phyloP scores from a whole-genome alignment of 2,329 filamentous ascomycete genomes.

The Ceratocystis ficicola region DNA sequence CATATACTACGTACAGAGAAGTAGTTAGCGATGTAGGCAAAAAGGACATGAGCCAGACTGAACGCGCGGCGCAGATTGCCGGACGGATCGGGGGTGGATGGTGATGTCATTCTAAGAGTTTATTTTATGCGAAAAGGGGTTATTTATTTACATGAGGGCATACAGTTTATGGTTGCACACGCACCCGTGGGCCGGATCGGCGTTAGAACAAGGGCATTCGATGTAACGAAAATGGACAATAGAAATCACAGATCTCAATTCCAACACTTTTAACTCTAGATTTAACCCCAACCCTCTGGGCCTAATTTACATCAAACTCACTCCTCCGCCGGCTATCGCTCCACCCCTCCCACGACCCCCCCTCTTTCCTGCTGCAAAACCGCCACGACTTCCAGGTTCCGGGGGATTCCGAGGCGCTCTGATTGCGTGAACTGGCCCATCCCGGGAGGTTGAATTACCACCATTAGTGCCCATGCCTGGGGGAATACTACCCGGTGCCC shows the following conservation, averaged over 20 bases:
- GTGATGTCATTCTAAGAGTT: slow-evolving; percentile 37
- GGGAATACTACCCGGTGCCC: background rate
- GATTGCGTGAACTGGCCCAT: slow-evolving; percentile 56
- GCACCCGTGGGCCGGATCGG: background rate
- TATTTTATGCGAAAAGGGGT: background rate
- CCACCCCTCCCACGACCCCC: background rate
- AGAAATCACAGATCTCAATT: background rate
- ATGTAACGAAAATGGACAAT: background rate
- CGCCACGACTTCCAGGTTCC: slow-evolving; percentile 61
- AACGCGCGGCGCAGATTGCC: slow-evolving; percentile 76
- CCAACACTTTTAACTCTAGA: background rate
- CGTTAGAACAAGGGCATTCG: background rate
- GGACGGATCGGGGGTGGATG: slow-evolving; percentile 88
- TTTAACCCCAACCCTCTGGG: background rate
- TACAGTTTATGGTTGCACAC: background rate
- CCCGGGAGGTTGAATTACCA: slow-evolving; percentile 41
- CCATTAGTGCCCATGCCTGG: slow-evolving; percentile 27
- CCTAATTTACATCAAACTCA: slow-evolving; percentile 11
- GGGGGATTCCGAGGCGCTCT: slow-evolving; percentile 61
- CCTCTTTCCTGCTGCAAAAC: slow-evolving; percentile 43
- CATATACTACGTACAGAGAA: slow-evolving; percentile 77
- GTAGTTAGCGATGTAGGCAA: slow-evolving; percentile 94
- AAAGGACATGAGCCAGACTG: slow-evolving; percentile 53
- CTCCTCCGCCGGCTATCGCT: slow-evolving; percentile 7
- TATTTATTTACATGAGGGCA: background rate